Conservation (phyloP, 768 basidiomycete species). For the Suillus sp. region DNA sequence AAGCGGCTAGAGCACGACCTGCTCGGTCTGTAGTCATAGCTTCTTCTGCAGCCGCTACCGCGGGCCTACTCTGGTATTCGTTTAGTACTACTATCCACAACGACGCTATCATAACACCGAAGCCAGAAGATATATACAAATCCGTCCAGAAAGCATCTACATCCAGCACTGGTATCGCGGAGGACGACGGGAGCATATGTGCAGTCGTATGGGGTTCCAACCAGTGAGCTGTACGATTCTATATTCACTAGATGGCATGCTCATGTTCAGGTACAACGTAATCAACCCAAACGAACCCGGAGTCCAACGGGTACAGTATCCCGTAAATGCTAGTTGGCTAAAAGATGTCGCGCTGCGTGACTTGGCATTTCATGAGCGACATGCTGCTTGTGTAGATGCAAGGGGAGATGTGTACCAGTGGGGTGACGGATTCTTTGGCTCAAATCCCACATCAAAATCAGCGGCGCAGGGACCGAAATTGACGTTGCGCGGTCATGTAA, state of each 20-base stretch:
- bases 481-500: slow-evolving; percentile 68
- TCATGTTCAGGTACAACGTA: slow-evolving; percentile 44
- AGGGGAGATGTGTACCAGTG: slow-evolving; percentile 85
- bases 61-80: slow-evolving; percentile 43
- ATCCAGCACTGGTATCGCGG: slow-evolving; percentile 26
- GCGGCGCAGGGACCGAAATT: slow-evolving; percentile 43
- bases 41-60: slow-evolving; percentile 37
- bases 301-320: slow-evolving; percentile 48
- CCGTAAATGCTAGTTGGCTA: slow-evolving; percentile 57
- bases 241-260: slow-evolving; percentile 5
- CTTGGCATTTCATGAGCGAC: slow-evolving; percentile 61
- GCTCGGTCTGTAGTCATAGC: slow-evolving; percentile 24
- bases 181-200: slow-evolving; percentile 37
- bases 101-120: slow-evolving; percentile 28
- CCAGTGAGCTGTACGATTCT: slow-evolving; percentile 42
- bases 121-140: slow-evolving; percentile 11
- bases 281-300: slow-evolving; percentile 43
- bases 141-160: slow-evolving; percentile 11
- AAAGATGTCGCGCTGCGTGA: slow-evolving; percentile 73
- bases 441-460: slow-evolving; percentile 23
- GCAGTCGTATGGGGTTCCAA: slow-evolving; percentile 79
- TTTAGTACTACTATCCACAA: slow-evolving; percentile 37
- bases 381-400: slow-evolving; percentile 77
- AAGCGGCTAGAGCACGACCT: slow-evolving; percentile 22
- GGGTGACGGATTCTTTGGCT: slow-evolving; percentile 65